These are phyloP conservation scores for Centaurea solstitialis DNA, from an alignment of 129 eudicot species.

Conservation along the genomic window DNA sequence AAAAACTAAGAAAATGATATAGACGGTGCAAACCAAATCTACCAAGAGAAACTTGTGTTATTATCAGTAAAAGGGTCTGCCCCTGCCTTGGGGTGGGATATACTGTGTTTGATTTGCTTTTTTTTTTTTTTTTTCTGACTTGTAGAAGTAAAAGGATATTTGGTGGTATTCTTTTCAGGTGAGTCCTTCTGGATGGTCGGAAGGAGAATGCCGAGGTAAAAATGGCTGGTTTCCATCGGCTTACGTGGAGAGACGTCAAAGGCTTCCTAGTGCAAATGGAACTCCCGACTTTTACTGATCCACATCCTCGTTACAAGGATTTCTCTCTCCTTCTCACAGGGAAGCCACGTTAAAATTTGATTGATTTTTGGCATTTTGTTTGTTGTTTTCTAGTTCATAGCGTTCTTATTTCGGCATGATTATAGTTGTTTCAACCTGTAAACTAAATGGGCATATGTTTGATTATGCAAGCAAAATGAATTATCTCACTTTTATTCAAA, in stretches of 20 bases:
- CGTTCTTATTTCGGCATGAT: slow-evolving; percentile 18
- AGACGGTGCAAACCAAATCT: too few species aligned
- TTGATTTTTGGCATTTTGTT: slow-evolving; percentile 28
- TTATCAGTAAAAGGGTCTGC: too few species aligned
- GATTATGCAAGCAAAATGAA: slow-evolving; percentile 15
- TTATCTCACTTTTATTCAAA: slow-evolving; percentile 2
- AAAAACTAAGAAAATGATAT: too few species aligned
- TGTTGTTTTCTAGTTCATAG: slow-evolving; percentile 26
- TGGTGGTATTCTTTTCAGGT: slow-evolving; percentile 45
- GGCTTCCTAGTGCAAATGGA: slow-evolving; percentile 62
- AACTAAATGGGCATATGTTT: slow-evolving; percentile 7
- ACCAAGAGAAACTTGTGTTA: too few species aligned
- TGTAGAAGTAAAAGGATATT: slow-evolving; percentile 1
- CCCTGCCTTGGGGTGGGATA: too few species aligned
- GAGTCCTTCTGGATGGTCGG: slow-evolving; percentile 89
- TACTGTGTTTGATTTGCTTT: too few species aligned
- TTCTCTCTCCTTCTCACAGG: not conserved
- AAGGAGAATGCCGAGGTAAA: slow-evolving; percentile 92
- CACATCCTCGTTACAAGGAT: slow-evolving; percentile 2
- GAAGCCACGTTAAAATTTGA: not conserved
- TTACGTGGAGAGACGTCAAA: slow-evolving; percentile 79
- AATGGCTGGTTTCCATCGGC: slow-evolving; percentile 96
- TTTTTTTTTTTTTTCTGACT: not conserved
- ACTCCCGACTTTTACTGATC: slow-evolving; percentile 62
- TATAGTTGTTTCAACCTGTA: slow-evolving; percentile 18